Evolutionary conservation across 768 basidiomycete genomes (phyloP).

Genomic region (Lentinus brumalis): DNA sequence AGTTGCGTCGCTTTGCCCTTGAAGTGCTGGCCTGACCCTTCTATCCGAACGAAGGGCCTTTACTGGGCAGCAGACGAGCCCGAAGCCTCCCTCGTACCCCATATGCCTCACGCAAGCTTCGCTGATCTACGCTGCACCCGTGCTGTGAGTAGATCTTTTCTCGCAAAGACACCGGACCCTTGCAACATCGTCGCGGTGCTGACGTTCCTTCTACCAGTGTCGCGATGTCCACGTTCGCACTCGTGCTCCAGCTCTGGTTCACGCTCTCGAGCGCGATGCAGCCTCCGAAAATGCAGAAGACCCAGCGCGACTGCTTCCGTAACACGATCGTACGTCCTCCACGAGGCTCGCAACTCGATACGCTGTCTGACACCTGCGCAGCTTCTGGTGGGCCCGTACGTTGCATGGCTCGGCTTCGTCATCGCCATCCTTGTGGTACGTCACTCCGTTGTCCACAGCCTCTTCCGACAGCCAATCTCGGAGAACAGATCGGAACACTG

Average conservation of each 20-base stretch:
- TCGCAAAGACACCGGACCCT: not conserved
- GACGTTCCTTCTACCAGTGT: not conserved
- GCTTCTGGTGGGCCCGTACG: constrained; percentile 14
- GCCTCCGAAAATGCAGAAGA: constrained; percentile 2
- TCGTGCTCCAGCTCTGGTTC: constrained; percentile 19
- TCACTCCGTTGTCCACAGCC: not conserved
- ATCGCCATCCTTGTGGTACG: constrained; percentile 16
- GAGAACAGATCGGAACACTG: constrained; percentile 8
- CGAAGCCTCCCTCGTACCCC: constrained; percentile 13
- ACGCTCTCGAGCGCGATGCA: constrained; percentile 10
- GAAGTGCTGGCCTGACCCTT: not conserved
- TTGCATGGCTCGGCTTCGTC: constrained; percentile 15
- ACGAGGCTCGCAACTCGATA: not conserved
- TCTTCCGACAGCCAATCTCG: no score
- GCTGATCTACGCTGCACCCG: constrained; percentile 20
- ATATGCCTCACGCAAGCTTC: constrained; percentile 18
- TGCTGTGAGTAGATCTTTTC: constrained; percentile 11
- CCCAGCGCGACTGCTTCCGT: not conserved
- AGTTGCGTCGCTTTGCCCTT: not conserved
- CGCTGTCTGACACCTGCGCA: not conserved
- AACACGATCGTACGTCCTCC: constrained; percentile 9
- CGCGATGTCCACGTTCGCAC: constrained; percentile 20
- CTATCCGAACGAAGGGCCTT: constrained; percentile 2
- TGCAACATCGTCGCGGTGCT: not conserved
- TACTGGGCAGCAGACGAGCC: constrained; percentile 15